Evolutionary conservation across 805 yeast genomes (phyloP), one percentile per base, ranked within the genome.

Genomic region (Wickerhamiella qilinensis): DNA sequence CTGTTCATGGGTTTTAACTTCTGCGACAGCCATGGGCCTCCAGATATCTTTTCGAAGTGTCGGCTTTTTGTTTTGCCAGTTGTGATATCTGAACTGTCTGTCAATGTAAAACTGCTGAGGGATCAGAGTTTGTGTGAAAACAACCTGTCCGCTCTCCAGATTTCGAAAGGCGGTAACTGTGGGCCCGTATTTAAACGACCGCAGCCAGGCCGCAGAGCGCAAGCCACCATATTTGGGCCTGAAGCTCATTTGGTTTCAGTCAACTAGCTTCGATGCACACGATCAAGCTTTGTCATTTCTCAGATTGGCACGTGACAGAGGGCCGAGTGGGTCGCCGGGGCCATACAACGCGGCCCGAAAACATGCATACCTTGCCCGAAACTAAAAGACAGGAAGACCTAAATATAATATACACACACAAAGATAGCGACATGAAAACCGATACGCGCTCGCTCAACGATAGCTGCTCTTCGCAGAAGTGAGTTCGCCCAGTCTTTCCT

Each of bases 11-110:
- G 43, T 36, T 14, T 45, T 41, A 17, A 47, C 39, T 39, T 47
- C 47, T 1, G 82, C 85, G 32, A 85, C 91, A 33, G 91, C 82
- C 82, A 88, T 72, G 38, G 86, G 69, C 50, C 88, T 68, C 96
- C 96, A 86, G 37, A 85, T 65, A 58, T 86, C 97, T 49, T 77
- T 69, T 61, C 97, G 74, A 49, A 75, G 65, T 29, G 72, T 63
- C 3, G 96, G 96, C 49, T 69, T 71, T 52, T 79, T 68, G 64
- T 86, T 84, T 54, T 82, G 79, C 93, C 94, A 82, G 64, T 84
- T 82, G 33, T 94, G 93, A 53, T 82, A 68, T 45, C 68, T 69
- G 56, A 80, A 83, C 62, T 78, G 91, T 44, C 62, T 66, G 43
- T 75, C 71, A 44, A 82, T 74, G 56, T 79, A 56, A 50, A 46